phyloP scores from a whole-genome alignment of 208 protist genomes.

The Naegleria fowleri region DNA sequence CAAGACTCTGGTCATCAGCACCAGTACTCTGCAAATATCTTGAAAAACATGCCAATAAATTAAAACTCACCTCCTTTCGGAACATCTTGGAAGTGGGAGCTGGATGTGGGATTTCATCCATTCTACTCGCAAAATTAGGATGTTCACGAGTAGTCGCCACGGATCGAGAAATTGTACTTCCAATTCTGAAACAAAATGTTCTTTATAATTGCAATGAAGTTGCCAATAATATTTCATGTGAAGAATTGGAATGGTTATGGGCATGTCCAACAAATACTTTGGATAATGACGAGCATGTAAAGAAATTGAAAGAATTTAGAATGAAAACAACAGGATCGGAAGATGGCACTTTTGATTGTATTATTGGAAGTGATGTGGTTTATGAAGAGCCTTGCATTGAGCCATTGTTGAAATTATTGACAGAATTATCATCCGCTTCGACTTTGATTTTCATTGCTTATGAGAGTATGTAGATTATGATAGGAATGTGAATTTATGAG shows the following conservation, averaged over 20 bases:
- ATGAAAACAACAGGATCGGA: not conserved
- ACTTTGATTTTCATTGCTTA: not conserved
- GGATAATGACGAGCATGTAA: not conserved
- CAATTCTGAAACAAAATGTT: slow-evolving; percentile 4
- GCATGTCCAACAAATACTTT: not conserved
- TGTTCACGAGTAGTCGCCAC: not conserved
- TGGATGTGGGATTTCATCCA: not conserved
- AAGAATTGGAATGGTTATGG: not conserved
- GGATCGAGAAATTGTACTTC: not conserved
- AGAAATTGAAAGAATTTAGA: not conserved
- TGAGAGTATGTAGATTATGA: not conserved
- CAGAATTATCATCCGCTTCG: not conserved
- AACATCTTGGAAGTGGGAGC: not conserved
- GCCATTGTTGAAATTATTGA: not conserved
- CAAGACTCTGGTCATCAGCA: not conserved
- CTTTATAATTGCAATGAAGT: not conserved
- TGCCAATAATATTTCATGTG: not conserved
- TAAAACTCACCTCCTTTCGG: not conserved
- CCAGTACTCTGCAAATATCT: slow-evolving; percentile 14
- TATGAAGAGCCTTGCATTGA: not conserved
- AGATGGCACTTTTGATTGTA: not conserved
- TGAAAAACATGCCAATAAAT: not conserved
- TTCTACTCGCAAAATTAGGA: not conserved
- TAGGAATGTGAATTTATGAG: too few relatives aligned
- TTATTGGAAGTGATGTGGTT: not conserved